Evolutionary conservation across 2,329 filamentous ascomycete genomes (phyloP), one percentile per base, ranked within the genome.

Genomic region (Paraphaeosphaeria sporulosa): DNA sequence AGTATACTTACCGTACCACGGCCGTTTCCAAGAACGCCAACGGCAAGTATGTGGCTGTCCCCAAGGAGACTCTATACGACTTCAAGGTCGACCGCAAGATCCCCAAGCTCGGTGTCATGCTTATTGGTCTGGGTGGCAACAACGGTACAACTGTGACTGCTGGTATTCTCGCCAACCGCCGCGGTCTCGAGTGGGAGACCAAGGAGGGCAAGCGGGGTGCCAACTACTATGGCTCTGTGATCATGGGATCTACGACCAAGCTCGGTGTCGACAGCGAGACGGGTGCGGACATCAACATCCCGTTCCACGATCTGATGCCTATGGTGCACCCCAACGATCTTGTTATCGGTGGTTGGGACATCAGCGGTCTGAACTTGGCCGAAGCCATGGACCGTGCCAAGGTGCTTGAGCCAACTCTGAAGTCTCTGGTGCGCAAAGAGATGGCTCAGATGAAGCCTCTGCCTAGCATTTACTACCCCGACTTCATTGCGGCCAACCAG

Each of bases 401-500:
- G 77, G 95, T 99, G 56, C 89, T 99, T 56, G 94, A 98, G 83
- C 95, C 95, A n/a, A 90, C 92, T 32, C 86, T 99, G 74, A 99
- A 99, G 87, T 83, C 85, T 58, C 86, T 91, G 73, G 91, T 99
- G 71, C 90, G 89, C 81, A 97, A 98, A 86, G 92, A 98, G 83
- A 94, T 98, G 93, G 83, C 89, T 63, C 84, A 85, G 71, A 91
- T 98, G 89, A 89, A 90, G 71, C 95, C 95, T 32, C 87, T 98
- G 65, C 94, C 93, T 25, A 94, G 91, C 80, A 91, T 98, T 82
- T 99, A 99, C 87, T 99, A 99, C 80, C 95, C 95, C 1, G 95
- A 98, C 81, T 99, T 99, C 85, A 99, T 99, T 76, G 95, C 95
- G 68, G 92, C 95, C 77, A 99, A 99, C 84, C 95, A 99, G 83